Conservation (phyloP, 108 stramenopile species). For the Tribonema minus region DNA sequence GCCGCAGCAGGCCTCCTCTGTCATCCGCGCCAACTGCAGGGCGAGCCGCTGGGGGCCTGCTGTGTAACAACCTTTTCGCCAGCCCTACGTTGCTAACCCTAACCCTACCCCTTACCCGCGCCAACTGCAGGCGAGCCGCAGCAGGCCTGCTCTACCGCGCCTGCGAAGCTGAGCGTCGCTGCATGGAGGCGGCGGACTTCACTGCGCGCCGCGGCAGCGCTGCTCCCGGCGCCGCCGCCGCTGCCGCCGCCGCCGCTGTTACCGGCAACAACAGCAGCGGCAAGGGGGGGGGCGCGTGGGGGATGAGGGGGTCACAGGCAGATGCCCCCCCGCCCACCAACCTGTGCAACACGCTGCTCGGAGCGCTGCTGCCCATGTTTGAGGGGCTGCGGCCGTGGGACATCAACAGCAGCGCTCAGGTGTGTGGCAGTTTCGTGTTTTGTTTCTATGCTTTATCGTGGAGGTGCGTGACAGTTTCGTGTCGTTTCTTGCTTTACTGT, state of each 20-base stretch:
- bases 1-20: background rate
- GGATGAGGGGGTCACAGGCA: too few relatives aligned
- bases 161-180: background rate
- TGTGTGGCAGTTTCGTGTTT: too few relatives aligned
- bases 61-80: too few relatives aligned
- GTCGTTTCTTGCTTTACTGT: too few relatives aligned
- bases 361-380: background rate
- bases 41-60: too few relatives aligned
- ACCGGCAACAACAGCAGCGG: background rate
- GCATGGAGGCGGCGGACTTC: background rate
- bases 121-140: background rate
- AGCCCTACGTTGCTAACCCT: too few relatives aligned
- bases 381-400: background rate
- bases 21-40: too few relatives aligned
- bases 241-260: background rate
- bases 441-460: too few relatives aligned
- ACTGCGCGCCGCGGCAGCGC: background rate
- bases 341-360: too few relatives aligned
- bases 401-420: too few relatives aligned
- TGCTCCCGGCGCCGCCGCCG: background rate
- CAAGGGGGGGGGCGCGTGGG: background rate
- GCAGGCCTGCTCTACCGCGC: background rate
- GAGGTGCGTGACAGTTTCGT: too few relatives aligned
- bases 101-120: background rate
- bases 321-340: too few relatives aligned